phyloP scores from a whole-genome alignment of 148 eudicot genomes.

The Cornus controversa region DNA sequence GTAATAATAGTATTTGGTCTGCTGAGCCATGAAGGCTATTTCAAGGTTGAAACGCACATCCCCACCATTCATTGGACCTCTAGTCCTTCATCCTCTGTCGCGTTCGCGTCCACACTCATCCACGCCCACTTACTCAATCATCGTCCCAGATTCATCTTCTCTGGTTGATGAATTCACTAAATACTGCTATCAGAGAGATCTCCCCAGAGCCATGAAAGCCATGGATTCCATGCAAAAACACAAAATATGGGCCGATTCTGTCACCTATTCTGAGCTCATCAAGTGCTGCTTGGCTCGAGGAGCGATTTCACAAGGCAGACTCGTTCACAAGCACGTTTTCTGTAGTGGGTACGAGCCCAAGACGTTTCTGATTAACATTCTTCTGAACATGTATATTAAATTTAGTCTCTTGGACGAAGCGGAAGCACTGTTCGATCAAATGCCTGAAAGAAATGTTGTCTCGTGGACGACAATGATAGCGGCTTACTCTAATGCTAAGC shows the following conservation, averaged over 20 bases:
- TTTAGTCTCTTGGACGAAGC: conserved; percentile 41
- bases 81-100: background rate
- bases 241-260: conserved; percentile 32
- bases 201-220: conserved; percentile 39
- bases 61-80: background rate
- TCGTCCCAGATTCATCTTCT: background rate
- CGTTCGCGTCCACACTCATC: background rate
- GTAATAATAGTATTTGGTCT: no score
- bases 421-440: conserved; percentile 45
- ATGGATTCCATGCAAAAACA: conserved; percentile 29
- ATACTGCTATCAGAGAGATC: conserved; percentile 30
- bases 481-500: conserved; percentile 39
- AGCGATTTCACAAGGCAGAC: conserved; percentile 38
- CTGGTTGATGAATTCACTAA: conserved; percentile 30
- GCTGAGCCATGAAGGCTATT: background rate
- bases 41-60: background rate
- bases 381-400: conserved; percentile 48
- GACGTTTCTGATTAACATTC: conserved; percentile 34
- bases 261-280: conserved; percentile 43
- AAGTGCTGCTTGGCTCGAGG: conserved; percentile 34
- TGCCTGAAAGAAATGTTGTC: conserved; percentile 48
- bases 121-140: background rate
- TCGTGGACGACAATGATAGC: conserved; percentile 54
- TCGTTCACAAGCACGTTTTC: conserved; percentile 41
- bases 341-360: conserved; percentile 40